phyloP scores from a whole-genome alignment of 176 grass and related monocot genomes.

The Tuctoria greenei region DNA sequence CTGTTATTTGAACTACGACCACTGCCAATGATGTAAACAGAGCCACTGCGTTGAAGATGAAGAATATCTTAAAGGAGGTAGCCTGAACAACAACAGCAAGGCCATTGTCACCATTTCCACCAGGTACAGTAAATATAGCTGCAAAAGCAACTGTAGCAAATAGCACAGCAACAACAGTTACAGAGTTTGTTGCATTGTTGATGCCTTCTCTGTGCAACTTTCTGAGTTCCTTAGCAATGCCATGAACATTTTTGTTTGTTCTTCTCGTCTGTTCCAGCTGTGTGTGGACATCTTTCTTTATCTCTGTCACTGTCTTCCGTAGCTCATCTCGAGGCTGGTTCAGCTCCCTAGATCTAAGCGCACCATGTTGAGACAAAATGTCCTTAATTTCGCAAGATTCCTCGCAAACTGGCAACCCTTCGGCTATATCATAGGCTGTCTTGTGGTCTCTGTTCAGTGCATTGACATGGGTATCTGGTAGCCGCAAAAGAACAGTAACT shows the following conservation, averaged over 20 bases:
- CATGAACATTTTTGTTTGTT: slow-evolving; percentile 96
- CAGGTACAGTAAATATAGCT: slow-evolving; percentile 92
- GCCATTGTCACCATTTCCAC: slow-evolving; percentile 67
- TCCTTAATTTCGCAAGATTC: slow-evolving; percentile 88
- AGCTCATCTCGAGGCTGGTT: slow-evolving; percentile 95
- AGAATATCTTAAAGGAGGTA: slow-evolving; percentile 80
- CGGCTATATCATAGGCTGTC: slow-evolving; percentile 94
- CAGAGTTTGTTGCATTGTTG: slow-evolving; percentile 93
- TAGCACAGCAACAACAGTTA: slow-evolving; percentile 94
- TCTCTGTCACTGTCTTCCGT: slow-evolving; percentile 87
- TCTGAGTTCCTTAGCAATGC: slow-evolving; percentile 90
- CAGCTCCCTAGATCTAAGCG: slow-evolving; percentile 81
- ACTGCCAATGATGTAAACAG: slow-evolving; percentile 94
- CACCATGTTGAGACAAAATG: slow-evolving; percentile 74
- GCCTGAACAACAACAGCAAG: slow-evolving; percentile 54
- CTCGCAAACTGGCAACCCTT: slow-evolving; percentile 75
- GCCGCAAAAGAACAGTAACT: slow-evolving; percentile 72
- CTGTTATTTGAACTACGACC: slow-evolving; percentile 93
- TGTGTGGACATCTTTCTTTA: slow-evolving; percentile 96
- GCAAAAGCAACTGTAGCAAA: slow-evolving; percentile 93
- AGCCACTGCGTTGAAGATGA: slow-evolving; percentile 86
- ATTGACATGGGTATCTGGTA: slow-evolving; percentile 97
- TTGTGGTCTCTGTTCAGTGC: slow-evolving; percentile 84
- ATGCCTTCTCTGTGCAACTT: slow-evolving; percentile 95
- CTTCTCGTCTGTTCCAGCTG: slow-evolving; percentile 88